Conservation (phyloP, 306 rosid species). For the Vigna mungo region DNA sequence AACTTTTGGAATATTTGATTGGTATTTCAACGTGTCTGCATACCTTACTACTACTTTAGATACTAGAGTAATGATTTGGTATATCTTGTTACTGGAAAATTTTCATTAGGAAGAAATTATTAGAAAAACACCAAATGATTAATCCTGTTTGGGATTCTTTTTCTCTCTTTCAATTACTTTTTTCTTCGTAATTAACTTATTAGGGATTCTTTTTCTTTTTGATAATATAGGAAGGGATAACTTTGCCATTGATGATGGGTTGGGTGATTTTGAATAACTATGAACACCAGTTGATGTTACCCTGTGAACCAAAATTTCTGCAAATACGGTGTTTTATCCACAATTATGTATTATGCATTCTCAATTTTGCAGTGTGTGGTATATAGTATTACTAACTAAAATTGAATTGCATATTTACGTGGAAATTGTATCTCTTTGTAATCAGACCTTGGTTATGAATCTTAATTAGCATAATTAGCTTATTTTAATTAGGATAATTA, state of each 20-base stretch:
- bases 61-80: background rate
- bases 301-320: background rate
- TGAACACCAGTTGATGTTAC: too few relatives aligned
- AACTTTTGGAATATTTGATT: background rate
- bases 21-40: background rate
- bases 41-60: background rate
- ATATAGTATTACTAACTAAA: slow-evolving; percentile 1
- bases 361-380: background rate
- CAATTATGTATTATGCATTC: slow-evolving; percentile 12
- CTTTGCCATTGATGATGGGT: slow-evolving; percentile 42
- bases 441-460: background rate
- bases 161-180: background rate
- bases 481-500: background rate
- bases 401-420: background rate
- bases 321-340: background rate
- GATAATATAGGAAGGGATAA: slow-evolving; percentile 50
- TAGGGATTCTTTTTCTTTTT: slow-evolving; percentile 3
- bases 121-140: too few relatives aligned
- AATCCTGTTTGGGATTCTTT: background rate
- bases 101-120: slow-evolving; percentile 52
- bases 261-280: slow-evolving; percentile 15
- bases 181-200: slow-evolving; percentile 8
- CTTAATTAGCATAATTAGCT: too few relatives aligned
- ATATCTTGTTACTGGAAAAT: slow-evolving; percentile 21
- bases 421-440: background rate